These are phyloP conservation scores for Quercus phellos DNA, from an alignment of 331 rosid species.

Conservation along the genomic window DNA sequence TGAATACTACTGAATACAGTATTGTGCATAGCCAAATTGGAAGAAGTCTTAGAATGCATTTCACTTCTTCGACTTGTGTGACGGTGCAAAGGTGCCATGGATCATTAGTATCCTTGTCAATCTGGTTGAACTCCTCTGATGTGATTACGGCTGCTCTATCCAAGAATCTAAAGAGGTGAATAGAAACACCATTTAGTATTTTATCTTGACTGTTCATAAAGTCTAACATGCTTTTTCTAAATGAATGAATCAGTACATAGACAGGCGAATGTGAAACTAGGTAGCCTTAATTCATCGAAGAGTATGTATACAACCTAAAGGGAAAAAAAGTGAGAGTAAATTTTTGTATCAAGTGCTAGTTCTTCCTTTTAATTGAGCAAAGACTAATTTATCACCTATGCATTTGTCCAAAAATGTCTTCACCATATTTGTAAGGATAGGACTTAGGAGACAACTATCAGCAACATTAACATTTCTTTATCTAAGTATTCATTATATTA, in stretches of 20 bases:
- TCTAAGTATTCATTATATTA: too few relatives aligned
- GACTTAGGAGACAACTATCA: too few relatives aligned
- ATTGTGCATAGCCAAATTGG: conserved; percentile 90
- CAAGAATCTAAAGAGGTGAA: conserved; percentile 47
- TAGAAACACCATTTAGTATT: neutral
- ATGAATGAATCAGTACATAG: too few relatives aligned
- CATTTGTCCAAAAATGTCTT: neutral
- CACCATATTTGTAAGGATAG: too few relatives aligned
- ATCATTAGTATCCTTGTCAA: conserved; percentile 19
- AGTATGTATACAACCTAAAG: too few relatives aligned
- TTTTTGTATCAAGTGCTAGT: too few relatives aligned
- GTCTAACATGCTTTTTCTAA: neutral
- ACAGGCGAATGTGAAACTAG: neutral
- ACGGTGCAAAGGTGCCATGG: conserved; percentile 67
- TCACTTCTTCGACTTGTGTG: conserved; percentile 83
- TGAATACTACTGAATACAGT: conserved; percentile 71
- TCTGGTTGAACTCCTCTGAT: conserved; percentile 18
- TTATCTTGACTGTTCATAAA: neutral
- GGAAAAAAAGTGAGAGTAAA: too few relatives aligned
- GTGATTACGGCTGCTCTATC: conserved; percentile 65
- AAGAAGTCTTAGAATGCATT: conserved; percentile 70
- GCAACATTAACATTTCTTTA: too few relatives aligned
- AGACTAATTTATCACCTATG: neutral
- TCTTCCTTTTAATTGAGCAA: neutral
- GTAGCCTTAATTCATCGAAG: too few relatives aligned